These are phyloP conservation scores for Eucalyptus marginata DNA, from an alignment of 345 rosid genomes.

Conservation along the genomic window DNA sequence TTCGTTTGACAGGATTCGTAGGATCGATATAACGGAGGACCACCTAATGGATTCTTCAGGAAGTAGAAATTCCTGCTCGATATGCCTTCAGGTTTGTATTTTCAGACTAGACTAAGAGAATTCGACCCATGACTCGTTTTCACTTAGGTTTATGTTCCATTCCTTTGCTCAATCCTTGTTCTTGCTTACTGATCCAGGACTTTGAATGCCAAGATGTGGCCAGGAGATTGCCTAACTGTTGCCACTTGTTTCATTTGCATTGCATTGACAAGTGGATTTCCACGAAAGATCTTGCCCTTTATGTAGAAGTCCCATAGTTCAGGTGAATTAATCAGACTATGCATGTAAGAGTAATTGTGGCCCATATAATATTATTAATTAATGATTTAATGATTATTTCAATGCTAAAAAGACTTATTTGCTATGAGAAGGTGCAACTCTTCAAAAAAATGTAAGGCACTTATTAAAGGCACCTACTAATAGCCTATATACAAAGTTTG, in stretches of 20 bases:
- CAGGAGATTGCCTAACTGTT: slow-evolving; percentile 13
- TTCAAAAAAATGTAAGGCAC: no score
- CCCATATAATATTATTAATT: no score
- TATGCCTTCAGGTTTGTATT: slow-evolving; percentile 30
- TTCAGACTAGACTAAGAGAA: not conserved
- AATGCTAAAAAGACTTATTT: no score
- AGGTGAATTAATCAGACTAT: not conserved
- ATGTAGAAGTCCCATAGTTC: slow-evolving; percentile 4
- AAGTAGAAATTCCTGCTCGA: slow-evolving; percentile 11
- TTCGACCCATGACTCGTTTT: not conserved
- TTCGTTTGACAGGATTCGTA: not conserved
- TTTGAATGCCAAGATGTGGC: not conserved
- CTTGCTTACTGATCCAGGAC: slow-evolving; percentile 5
- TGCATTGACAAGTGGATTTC: slow-evolving; percentile 16
- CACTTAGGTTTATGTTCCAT: not conserved
- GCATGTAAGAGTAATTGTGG: not conserved
- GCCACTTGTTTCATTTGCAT: slow-evolving; percentile 9
- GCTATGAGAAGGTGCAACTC: not conserved
- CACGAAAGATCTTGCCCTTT: slow-evolving; percentile 15
- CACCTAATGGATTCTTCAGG: slow-evolving; percentile 2
- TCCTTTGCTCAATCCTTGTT: not conserved
- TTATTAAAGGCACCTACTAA: not conserved
- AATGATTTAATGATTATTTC: no score
- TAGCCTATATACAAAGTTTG: not conserved
- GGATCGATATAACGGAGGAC: not conserved